Base-by-base conservation (phyloP, 805 yeast genomes). In the Starmerella asiatica region DNA sequence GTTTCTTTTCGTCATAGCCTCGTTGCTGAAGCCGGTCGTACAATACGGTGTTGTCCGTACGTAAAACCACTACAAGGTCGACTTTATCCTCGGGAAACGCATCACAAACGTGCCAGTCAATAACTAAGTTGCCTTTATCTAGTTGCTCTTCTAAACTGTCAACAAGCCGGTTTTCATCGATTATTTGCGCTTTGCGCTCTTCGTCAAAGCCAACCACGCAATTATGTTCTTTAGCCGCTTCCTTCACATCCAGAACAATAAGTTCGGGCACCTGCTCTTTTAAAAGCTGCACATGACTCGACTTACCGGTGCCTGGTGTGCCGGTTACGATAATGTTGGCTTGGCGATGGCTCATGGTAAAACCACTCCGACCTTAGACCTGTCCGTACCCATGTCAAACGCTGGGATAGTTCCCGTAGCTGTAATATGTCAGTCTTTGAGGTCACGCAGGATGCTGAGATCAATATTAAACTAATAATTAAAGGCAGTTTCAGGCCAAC, bases 81-180 rank as follows among this genome's bases (percentile, higher is more conserved):
- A 91, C 81, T 57, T 84, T 70, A 50, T 93, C 65, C 56, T 85
- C 97, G 1, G 97, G 97, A 56, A 91, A 88, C 17, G 83, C 73
- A 54, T 91, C 98, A 61, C 94, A 84, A 33, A 88, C 91, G 57
- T 91, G 99, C 98, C 98, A 91, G 59, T 91, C 99, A 11, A 91
- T 68, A 7, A 91, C 65, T n/a, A 70, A 67, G 1, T 93, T 94
- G n/a, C 99, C 99, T 47, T 73, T 65, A 38, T 78, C 79, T 36
- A 86, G 64, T 29, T 78, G 70, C 5, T 78, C 76, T 57, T 86
- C 95, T 36, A 91, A 60, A 19, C 73, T 72, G 57, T 91, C 97
- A 42, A 85, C 60, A 12, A 88, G 64, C 49, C 75, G 77, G 55
- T 91, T 97, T 53, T 88, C 98, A 60, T 91, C 95, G 4, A 88